Percentiles rank a stretch among this genome's conserved stretches.
Evolutionary conservation across 306 rosid genomes (phyloP).

Genomic region (Carpinus fangiana): DNA sequence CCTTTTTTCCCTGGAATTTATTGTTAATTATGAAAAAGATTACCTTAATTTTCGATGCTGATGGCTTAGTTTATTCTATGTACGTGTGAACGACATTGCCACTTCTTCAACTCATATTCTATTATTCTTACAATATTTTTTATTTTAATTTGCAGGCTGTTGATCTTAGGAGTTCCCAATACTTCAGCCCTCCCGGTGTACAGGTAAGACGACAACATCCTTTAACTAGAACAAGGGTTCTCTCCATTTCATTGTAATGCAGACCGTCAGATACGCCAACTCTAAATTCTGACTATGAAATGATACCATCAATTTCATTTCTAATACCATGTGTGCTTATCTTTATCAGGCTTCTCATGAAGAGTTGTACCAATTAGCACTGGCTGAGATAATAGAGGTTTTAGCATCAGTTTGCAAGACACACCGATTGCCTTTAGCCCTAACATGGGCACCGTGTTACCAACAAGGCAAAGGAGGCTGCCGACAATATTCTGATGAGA

Average conservation of each 20-base stretch:
- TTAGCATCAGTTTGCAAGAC: slow-evolving; percentile 48
- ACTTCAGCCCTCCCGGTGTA: slow-evolving; percentile 33
- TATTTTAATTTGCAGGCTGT: slow-evolving; percentile 40
- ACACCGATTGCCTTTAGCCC: slow-evolving; percentile 53
- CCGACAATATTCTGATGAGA: slow-evolving; percentile 25
- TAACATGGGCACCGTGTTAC: slow-evolving; percentile 60
- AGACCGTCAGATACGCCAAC: too few species aligned
- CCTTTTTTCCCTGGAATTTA: neutral
- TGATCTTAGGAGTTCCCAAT: slow-evolving; percentile 50
- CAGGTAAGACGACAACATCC: slow-evolving; percentile 28
- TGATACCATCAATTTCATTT: neutral
- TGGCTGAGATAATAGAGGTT: slow-evolving; percentile 55
- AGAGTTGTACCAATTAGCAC: slow-evolving; percentile 51
- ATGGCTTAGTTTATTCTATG: neutral
- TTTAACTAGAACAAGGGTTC: too few species aligned
- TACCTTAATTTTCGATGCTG: neutral
- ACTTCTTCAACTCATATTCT: neutral
- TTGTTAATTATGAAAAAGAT: neutral
- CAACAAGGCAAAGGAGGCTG: slow-evolving; percentile 47
- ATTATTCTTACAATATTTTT: neutral
- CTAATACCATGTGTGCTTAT: neutral
- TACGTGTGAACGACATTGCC: neutral
- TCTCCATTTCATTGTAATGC: too few species aligned
- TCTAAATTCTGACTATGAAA: too few species aligned
- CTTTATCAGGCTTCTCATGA: slow-evolving; percentile 37